Percentiles rank a stretch among this genome's conserved stretches.
Evolutionary conservation across 164 flowering plant species (phyloP).

Genomic region (Aristolochia contorta): DNA sequence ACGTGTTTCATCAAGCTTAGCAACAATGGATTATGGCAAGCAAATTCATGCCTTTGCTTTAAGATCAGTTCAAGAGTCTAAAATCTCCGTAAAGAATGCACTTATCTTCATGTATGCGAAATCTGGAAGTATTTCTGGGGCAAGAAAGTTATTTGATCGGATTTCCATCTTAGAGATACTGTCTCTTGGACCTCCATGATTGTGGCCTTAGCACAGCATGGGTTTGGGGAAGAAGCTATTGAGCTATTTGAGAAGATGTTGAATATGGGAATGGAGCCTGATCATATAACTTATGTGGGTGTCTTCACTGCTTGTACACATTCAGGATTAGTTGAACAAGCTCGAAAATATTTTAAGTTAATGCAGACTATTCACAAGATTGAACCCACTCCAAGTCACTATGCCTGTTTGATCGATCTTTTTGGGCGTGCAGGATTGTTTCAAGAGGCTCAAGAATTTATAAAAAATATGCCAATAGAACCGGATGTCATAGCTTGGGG

Average conservation of each 20-base stretch:
- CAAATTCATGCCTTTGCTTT: slow-evolving; percentile 60
- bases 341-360: slow-evolving; percentile 36
- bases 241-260: slow-evolving; percentile 65
- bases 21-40: slow-evolving; percentile 62
- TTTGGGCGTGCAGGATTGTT: slow-evolving; percentile 76
- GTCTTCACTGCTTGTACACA: slow-evolving; percentile 81
- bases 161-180: slow-evolving; percentile 32
- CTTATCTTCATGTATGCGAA: slow-evolving; percentile 74
- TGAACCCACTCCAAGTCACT: slow-evolving; percentile 62
- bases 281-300: slow-evolving; percentile 85
- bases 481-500: slow-evolving; percentile 87
- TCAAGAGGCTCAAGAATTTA: slow-evolving; percentile 53
- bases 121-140: slow-evolving; percentile 49
- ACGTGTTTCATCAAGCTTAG: slow-evolving; percentile 59
- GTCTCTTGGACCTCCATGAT: slow-evolving; percentile 92
- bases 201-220: slow-evolving; percentile 78
- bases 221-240: slow-evolving; percentile 60
- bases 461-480: slow-evolving; percentile 62
- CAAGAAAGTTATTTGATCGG: slow-evolving; percentile 40
- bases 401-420: slow-evolving; percentile 79
- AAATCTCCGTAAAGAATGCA: slow-evolving; percentile 68
- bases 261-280: slow-evolving; percentile 43
- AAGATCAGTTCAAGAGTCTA: slow-evolving; percentile 38
- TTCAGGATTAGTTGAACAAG: slow-evolving; percentile 60
- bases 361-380: slow-evolving; percentile 54